Conservation (phyloP, 345 rosid species). For the Stellera chamaejasme region DNA sequence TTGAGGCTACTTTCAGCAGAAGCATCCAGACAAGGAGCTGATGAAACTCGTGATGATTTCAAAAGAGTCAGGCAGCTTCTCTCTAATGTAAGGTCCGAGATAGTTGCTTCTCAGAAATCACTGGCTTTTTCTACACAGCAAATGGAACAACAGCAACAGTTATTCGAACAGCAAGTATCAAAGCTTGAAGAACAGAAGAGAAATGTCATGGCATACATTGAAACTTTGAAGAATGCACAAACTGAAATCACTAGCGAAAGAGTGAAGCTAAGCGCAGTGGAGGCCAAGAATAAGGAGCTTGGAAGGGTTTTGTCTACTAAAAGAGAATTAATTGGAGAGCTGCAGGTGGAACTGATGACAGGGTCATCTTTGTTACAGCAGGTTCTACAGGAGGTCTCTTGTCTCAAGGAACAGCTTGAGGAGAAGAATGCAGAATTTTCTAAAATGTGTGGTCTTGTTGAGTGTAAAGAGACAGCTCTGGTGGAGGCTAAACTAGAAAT, state of each 20-base stretch:
- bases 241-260: slow-evolving; percentile 66
- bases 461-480: slow-evolving; percentile 50
- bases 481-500: slow-evolving; percentile 85
- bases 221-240: slow-evolving; percentile 56
- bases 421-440: slow-evolving; percentile 39
- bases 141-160: slow-evolving; percentile 53
- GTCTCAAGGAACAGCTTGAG: slow-evolving; percentile 43
- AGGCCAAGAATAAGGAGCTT: slow-evolving; percentile 60
- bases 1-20: slow-evolving; percentile 41
- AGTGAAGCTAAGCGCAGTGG: slow-evolving; percentile 54
- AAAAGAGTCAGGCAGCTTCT: slow-evolving; percentile 66
- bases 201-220: slow-evolving; percentile 46
- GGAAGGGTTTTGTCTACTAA: slow-evolving; percentile 43
- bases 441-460: slow-evolving; percentile 47
- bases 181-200: slow-evolving; percentile 66
- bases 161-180: slow-evolving; percentile 35
- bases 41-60: slow-evolving; percentile 49
- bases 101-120: slow-evolving; percentile 62
- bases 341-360: slow-evolving; percentile 43
- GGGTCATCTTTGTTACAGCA: slow-evolving; percentile 49
- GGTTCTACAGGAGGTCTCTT: slow-evolving; percentile 38
- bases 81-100: slow-evolving; percentile 57
- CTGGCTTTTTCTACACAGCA: slow-evolving; percentile 50
- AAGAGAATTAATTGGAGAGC: slow-evolving; percentile 38
- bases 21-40: slow-evolving; percentile 40